Conservation (phyloP, 768 basidiomycete genomes). For the Phlebiopsis gigantea region DNA sequence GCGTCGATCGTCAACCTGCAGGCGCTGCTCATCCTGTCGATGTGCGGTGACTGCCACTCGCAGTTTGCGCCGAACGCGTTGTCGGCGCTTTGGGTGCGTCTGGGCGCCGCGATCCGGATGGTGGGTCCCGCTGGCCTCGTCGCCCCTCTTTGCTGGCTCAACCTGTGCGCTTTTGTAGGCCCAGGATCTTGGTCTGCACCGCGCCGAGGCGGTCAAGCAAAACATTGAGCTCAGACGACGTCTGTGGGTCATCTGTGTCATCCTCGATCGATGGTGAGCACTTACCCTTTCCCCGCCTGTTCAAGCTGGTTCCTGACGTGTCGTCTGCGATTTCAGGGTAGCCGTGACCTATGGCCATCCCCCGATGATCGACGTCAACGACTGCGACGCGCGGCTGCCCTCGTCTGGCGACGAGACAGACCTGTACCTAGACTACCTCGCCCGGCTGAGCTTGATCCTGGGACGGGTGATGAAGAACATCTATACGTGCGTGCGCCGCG, state of each 20-base stretch:
- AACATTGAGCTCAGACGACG: conserved; percentile 83
- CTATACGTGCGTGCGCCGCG: conserved; percentile 55
- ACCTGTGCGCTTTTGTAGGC: conserved; percentile 45
- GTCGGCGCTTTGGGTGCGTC: conserved; percentile 80
- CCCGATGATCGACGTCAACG: conserved; percentile 92
- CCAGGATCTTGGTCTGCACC: conserved; percentile 92
- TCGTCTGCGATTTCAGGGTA: conserved; percentile 44
- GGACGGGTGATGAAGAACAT: conserved; percentile 91
- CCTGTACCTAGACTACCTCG: conserved; percentile 85
- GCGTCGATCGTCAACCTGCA: conserved; percentile 85
- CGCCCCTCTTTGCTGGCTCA: not conserved
- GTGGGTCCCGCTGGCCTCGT: conserved; percentile 35
- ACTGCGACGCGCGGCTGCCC: conserved; percentile 92
- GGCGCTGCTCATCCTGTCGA: conserved; percentile 76
- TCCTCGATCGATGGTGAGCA: conserved; percentile 86
- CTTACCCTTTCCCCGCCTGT: conserved; percentile 9
- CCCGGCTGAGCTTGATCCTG: conserved; percentile 85
- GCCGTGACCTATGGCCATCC: conserved; percentile 90
- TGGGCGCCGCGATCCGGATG: conserved; percentile 92
- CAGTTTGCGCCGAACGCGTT: conserved; percentile 82
- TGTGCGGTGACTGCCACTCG: conserved; percentile 88
- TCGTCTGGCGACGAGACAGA: conserved; percentile 78
- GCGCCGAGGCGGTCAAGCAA: conserved; percentile 82
- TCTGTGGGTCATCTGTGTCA: conserved; percentile 92
- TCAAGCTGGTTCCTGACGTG: not conserved